Percentiles rank a stretch among this genome's conserved stretches.
phyloP scores from a whole-genome alignment of 2,329 filamentous ascomycete species.

The Byssochlamys sp. region DNA sequence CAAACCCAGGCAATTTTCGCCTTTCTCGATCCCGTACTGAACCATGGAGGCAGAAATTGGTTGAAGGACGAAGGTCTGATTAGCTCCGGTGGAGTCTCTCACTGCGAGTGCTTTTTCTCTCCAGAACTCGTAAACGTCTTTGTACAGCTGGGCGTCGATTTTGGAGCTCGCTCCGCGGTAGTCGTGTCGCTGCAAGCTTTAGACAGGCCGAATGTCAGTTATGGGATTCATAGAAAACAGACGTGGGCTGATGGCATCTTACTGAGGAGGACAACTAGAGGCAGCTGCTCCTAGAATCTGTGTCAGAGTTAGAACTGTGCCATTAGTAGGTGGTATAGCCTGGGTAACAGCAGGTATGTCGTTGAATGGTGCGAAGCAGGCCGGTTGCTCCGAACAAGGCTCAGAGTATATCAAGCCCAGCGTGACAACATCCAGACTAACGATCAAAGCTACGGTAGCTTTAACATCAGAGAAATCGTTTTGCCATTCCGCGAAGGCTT shows the following conservation, averaged over 20 bases:
- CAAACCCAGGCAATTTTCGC: no score
- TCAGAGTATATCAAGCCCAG: slow-evolving; percentile 16
- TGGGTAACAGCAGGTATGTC: slow-evolving; percentile 5
- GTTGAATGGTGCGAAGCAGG: slow-evolving; percentile 14
- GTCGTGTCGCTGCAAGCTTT: slow-evolving; percentile 11
- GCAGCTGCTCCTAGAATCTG: neutral
- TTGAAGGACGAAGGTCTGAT: neutral
- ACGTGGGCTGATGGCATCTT: neutral
- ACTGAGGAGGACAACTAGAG: neutral
- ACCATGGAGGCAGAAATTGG: neutral
- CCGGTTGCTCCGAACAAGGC: slow-evolving; percentile 7
- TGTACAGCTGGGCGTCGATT: slow-evolving; percentile 17
- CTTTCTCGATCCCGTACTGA: no score
- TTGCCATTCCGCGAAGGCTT: slow-evolving; percentile 20
- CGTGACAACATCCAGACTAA: slow-evolving; percentile 8
- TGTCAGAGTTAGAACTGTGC: slow-evolving; percentile 2
- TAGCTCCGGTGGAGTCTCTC: slow-evolving; percentile 8
- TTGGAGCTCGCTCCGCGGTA: slow-evolving; percentile 10
- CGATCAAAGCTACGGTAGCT: slow-evolving; percentile 9
- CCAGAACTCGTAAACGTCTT: slow-evolving; percentile 18
- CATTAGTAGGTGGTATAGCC: slow-evolving; percentile 3
- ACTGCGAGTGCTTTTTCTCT: slow-evolving; percentile 6
- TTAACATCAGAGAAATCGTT: slow-evolving; percentile 14
- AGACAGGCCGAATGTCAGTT: no score
- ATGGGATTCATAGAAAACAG: no score